These are phyloP conservation scores for Scenedesmus sp. DNA, from an alignment of 163 green algal genomes.

Conservation along the genomic window DNA sequence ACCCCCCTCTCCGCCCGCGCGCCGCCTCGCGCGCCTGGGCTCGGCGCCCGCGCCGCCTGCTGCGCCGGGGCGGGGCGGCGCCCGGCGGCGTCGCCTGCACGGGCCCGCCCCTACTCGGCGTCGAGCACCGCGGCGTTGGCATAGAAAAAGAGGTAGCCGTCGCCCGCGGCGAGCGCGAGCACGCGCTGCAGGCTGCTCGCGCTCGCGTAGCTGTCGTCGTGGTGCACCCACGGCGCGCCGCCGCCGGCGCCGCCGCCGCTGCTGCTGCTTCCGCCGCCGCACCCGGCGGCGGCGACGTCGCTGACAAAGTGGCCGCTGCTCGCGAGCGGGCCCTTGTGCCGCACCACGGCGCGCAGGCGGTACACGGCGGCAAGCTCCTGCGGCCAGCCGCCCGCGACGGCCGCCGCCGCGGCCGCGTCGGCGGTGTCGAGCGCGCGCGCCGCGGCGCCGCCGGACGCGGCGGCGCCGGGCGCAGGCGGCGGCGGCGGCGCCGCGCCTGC, in stretches of 20 bases:
- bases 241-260: too few relatives aligned
- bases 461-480: background rate
- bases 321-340: constrained; percentile 33
- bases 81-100: too few relatives aligned
- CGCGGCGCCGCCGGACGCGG: background rate
- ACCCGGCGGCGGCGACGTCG: constrained; percentile 29
- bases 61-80: too few relatives aligned
- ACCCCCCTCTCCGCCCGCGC: too few relatives aligned
- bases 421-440: background rate
- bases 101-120: too few relatives aligned
- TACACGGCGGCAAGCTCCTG: constrained; percentile 11
- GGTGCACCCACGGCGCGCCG: constrained; percentile 39
- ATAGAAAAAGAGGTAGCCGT: constrained; percentile 48
- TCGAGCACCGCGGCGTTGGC: constrained; percentile 21
- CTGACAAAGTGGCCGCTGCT: constrained; percentile 34
- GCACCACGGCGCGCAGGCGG: constrained; percentile 35
- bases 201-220: constrained; percentile 39
- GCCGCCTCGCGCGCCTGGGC: too few relatives aligned
- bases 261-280: too few relatives aligned
- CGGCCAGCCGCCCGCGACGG: constrained; percentile 1
- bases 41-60: too few relatives aligned
- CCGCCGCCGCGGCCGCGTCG: background rate
- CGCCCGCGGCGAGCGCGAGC: background rate
- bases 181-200: background rate
- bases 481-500: constrained; percentile 26